These are phyloP conservation scores for Dipodascus geniculatus DNA, from an alignment of 805 yeast genomes.

Conservation along the genomic window DNA sequence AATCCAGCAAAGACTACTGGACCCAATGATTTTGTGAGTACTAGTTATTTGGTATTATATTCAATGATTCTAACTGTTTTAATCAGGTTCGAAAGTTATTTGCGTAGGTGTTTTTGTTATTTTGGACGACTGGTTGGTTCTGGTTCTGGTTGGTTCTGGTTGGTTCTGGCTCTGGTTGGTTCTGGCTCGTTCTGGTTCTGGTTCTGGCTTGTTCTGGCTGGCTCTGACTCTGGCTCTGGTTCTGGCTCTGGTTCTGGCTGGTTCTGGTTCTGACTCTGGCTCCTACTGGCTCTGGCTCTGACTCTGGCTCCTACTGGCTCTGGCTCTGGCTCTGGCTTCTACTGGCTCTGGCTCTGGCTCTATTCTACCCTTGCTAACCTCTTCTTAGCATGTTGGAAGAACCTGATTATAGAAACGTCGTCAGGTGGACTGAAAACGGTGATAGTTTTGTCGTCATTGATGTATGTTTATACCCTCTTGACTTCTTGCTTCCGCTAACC, in stretches of 20 bases:
- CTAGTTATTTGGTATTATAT: background rate
- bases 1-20: background rate
- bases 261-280: no score
- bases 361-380: background rate
- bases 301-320: no score
- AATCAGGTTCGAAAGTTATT: conserved; percentile 1
- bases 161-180: no score
- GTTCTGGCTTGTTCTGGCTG: background rate
- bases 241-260: no score
- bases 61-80: background rate
- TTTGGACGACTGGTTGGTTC: background rate
- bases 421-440: conserved; percentile 79
- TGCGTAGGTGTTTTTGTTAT: conserved; percentile 2
- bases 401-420: conserved; percentile 60
- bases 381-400: conserved; percentile 73
- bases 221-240: background rate
- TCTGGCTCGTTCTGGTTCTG: no score
- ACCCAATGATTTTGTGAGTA: conserved; percentile 1
- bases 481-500: background rate
- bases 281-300: no score
- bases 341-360: background rate
- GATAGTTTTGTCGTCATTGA: conserved; percentile 82
- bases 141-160: no score
- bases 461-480: conserved; percentile 19
- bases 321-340: conserved; percentile 4